Conservation (phyloP, 805 yeast species). For the Lipomyces yamadae region DNA sequence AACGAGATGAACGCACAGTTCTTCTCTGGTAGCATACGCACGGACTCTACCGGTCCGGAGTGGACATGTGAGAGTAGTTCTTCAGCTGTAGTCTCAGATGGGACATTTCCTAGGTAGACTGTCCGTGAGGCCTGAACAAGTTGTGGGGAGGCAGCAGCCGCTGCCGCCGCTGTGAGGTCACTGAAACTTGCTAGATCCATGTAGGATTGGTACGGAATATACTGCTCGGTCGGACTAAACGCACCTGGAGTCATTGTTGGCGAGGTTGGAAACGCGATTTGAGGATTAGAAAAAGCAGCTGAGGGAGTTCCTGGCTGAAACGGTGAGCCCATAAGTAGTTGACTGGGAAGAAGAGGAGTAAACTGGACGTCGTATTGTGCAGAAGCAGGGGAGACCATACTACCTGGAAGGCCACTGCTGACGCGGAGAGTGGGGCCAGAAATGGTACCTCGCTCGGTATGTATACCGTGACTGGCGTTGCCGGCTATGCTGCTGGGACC, state of each 20-base stretch:
- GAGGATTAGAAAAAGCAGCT: conserved; percentile 32
- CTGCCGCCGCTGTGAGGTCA: conserved; percentile 23
- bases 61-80: conserved; percentile 88
- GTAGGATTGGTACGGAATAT: conserved; percentile 34
- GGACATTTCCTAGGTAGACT: conserved; percentile 87
- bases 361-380: conserved; percentile 43
- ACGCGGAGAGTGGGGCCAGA: conserved; percentile 9
- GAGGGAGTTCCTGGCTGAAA: conserved; percentile 46
- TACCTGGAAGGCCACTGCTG: not conserved
- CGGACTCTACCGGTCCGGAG: conserved; percentile 84
- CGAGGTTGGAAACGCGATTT: conserved; percentile 34
- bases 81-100: conserved; percentile 75
- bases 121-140: conserved; percentile 58
- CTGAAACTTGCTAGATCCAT: conserved; percentile 30
- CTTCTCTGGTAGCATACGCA: conserved; percentile 72
- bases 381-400: conserved; percentile 28
- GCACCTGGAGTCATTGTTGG: conserved; percentile 35
- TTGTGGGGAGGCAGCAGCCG: conserved; percentile 25
- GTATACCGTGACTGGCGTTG: not conserved
- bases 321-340: conserved; percentile 47
- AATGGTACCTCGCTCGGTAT: conserved; percentile 1
- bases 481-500: conserved; percentile 1
- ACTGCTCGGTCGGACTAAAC: conserved; percentile 28
- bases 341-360: conserved; percentile 46
- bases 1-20: conserved; percentile 91